phyloP scores from a whole-genome alignment of 164 flowering plant genomes.

The Malania oleifera region DNA sequence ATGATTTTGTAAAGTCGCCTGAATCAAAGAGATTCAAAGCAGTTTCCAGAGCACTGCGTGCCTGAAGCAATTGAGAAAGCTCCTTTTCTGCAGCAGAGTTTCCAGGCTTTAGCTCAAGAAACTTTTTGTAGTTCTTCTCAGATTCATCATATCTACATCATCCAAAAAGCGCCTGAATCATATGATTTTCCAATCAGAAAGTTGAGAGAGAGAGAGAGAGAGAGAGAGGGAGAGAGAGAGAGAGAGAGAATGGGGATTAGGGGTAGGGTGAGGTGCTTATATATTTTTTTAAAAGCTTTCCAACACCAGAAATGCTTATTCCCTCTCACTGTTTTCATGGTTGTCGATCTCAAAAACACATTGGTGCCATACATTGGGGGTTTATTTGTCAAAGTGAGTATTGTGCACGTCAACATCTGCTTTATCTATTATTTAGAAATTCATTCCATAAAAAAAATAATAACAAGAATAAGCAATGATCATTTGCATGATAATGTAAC shows the following conservation, averaged over 20 bases:
- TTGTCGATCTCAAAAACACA: too few species aligned
- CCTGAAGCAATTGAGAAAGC: slow-evolving; percentile 77
- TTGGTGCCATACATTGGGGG: too few species aligned
- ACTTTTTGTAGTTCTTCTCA: slow-evolving; percentile 69
- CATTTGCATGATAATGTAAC: too few species aligned
- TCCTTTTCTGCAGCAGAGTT: slow-evolving; percentile 76
- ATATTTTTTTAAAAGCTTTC: too few species aligned
- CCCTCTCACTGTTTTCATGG: too few species aligned
- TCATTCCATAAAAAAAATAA: too few species aligned
- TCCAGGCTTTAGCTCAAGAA: slow-evolving; percentile 73
- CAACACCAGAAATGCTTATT: too few species aligned
- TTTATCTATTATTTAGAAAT: too few species aligned
- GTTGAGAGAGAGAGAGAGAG: slow-evolving; percentile 3
- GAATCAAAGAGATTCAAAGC: slow-evolving; percentile 61
- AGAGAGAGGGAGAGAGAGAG: slow-evolving; percentile 1
- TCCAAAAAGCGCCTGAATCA: slow-evolving; percentile 49
- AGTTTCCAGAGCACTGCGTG: slow-evolving; percentile 63
- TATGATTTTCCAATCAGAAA: slow-evolving; percentile 42
- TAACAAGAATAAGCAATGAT: too few species aligned
- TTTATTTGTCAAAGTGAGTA: too few species aligned
- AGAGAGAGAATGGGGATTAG: background rate
- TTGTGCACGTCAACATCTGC: too few species aligned
- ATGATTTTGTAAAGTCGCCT: slow-evolving; percentile 63
- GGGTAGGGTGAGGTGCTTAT: too few species aligned
- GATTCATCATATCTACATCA: slow-evolving; percentile 91